Percentiles rank a stretch among this genome's conserved stretches.
phyloP scores from a whole-genome alignment of 108 stramenopile genomes.

The Nitzschia sp. region DNA sequence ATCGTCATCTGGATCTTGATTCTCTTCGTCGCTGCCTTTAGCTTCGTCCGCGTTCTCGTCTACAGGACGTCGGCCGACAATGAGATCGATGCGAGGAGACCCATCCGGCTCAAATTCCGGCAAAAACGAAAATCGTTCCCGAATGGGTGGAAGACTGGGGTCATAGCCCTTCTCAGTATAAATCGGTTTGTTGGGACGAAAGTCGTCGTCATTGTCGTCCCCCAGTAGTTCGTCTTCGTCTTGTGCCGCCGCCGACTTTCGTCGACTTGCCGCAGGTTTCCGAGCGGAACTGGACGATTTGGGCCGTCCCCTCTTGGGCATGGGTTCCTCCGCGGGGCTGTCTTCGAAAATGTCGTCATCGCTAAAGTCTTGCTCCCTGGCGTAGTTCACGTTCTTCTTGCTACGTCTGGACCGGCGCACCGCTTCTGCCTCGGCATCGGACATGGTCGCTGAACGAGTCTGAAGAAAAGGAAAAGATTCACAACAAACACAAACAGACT shows the following conservation, averaged over 20 bases:
- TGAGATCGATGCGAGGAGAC: conserved; percentile 88
- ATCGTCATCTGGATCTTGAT: conserved; percentile 32
- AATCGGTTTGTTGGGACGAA: conserved; percentile 39
- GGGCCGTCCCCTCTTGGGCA: conserved; percentile 38
- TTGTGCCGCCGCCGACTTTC: conserved; percentile 3
- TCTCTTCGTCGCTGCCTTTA: conserved; percentile 28
- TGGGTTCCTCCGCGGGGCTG: conserved; percentile 32
- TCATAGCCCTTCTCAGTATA: conserved; percentile 87
- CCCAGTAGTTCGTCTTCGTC: conserved; percentile 21
- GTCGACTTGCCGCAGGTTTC: conserved; percentile 13
- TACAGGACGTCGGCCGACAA: conserved; percentile 89
- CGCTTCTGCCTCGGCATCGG: conserved; percentile 1
- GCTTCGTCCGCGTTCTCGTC: conserved; percentile 53
- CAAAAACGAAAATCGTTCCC: conserved; percentile 88
- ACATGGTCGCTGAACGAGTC: conserved; percentile 15
- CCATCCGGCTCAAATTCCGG: conserved; percentile 94
- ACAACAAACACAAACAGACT: not conserved
- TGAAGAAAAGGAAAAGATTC: not conserved
- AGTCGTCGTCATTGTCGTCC: conserved; percentile 23
- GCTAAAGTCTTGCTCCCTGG: conserved; percentile 81
- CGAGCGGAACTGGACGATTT: conserved; percentile 1
- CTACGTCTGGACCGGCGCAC: conserved; percentile 46
- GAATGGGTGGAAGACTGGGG: conserved; percentile 64
- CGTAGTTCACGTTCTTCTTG: conserved; percentile 66
- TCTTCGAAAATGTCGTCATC: conserved; percentile 83